These are phyloP conservation scores for Nicotiana attenuata DNA, from an alignment of 257 asterid species.

Conservation along the genomic window DNA sequence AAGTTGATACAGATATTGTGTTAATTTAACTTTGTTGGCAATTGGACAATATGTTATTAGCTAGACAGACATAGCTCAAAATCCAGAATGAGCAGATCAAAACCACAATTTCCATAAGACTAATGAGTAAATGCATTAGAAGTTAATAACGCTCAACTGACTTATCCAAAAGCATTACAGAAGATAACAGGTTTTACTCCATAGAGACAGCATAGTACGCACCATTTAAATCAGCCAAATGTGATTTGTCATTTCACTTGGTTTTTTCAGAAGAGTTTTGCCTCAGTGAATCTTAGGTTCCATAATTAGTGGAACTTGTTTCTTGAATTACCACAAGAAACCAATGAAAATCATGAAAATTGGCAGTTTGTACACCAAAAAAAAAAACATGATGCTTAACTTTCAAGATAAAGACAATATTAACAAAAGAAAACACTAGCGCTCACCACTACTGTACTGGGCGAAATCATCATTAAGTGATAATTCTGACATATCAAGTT, in stretches of 20 bases:
- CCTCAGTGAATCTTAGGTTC: neutral
- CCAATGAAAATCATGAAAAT: neutral
- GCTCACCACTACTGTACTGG: conserved; percentile 62
- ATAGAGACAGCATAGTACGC: neutral
- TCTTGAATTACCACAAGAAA: neutral
- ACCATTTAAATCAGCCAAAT: neutral
- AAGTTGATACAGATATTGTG: neutral
- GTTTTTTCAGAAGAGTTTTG: neutral
- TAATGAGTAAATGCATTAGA: neutral
- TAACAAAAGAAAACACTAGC: conserved; percentile 4
- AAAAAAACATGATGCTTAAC: neutral
- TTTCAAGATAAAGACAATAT: neutral
- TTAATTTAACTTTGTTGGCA: neutral
- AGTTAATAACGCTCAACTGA: neutral
- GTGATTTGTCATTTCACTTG: neutral
- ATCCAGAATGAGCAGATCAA: neutral
- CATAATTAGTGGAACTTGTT: neutral
- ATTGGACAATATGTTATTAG: neutral
- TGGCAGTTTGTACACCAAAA: neutral
- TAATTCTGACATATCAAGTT: conserved; percentile 83
- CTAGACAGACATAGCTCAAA: neutral
- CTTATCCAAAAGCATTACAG: neutral
- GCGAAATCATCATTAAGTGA: conserved; percentile 62
- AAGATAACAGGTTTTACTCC: neutral
- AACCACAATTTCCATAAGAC: neutral